Evolutionary conservation across 2,329 filamentous ascomycete genomes (phyloP).

Genomic region (Graphilbum fragrans): DNA sequence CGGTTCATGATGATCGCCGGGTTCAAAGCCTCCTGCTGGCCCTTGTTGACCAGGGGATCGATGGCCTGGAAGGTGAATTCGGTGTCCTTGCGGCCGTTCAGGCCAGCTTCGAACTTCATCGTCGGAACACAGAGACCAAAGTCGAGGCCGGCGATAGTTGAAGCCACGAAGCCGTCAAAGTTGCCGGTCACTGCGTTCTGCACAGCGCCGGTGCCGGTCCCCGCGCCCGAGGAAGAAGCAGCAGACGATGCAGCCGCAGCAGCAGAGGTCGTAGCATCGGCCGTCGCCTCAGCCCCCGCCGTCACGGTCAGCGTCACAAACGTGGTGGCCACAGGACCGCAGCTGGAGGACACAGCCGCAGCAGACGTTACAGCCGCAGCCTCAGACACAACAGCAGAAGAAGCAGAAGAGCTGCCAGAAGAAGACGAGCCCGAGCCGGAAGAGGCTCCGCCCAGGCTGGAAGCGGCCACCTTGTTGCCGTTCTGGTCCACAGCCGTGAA

Average conservation of each 20-base stretch:
- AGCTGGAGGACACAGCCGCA: not conserved
- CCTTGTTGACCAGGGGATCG: slow-evolving; percentile 46
- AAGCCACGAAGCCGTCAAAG: slow-evolving; percentile 10
- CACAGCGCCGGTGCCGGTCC: slow-evolving; percentile 7
- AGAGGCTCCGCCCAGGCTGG: slow-evolving; percentile 10
- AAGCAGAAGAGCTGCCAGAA: slow-evolving; percentile 5
- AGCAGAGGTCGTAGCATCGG: not conserved
- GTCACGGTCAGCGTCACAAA: not conserved
- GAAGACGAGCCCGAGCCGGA: slow-evolving; percentile 13
- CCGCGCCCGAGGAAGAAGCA: slow-evolving; percentile 4
- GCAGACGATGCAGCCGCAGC: not conserved
- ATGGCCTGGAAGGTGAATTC: slow-evolving; percentile 59
- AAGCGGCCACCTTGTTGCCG: slow-evolving; percentile 14
- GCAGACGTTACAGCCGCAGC: not conserved
- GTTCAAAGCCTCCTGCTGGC: slow-evolving; percentile 57
- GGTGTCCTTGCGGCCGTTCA: slow-evolving; percentile 38
- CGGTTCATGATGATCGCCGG: slow-evolving; percentile 64
- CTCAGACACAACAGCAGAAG: not conserved
- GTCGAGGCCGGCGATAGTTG: slow-evolving; percentile 21
- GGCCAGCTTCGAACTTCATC: slow-evolving; percentile 47
- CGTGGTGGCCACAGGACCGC: not conserved
- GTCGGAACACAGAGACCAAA: slow-evolving; percentile 43
- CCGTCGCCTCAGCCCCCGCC: not conserved
- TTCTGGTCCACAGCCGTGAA: slow-evolving; percentile 31
- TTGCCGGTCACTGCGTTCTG: slow-evolving; percentile 8